Evolutionary conservation across 225 moss, liverwort and hornwort species (phyloP).

Genomic region (Neckera pumila): DNA sequence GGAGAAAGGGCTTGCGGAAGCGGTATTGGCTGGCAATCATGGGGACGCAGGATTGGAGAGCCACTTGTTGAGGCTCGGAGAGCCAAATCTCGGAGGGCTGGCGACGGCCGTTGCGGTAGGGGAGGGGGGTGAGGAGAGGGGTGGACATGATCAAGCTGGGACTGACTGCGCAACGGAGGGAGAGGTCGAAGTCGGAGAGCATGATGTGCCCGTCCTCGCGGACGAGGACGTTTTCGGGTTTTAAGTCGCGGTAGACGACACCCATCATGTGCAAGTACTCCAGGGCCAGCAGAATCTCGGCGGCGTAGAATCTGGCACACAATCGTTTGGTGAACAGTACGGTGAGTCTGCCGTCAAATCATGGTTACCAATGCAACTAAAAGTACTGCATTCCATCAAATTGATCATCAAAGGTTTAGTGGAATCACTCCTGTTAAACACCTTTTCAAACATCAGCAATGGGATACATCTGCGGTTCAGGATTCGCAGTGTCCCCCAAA

Average conservation of each 20-base stretch:
- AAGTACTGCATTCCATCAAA: background rate
- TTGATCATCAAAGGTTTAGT: background rate
- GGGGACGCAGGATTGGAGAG: constrained; percentile 45
- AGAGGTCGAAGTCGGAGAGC: constrained; percentile 95
- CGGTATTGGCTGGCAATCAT: constrained; percentile 52
- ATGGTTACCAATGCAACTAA: background rate
- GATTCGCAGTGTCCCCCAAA: background rate
- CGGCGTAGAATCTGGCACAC: constrained; percentile 78
- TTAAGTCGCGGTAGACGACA: constrained; percentile 90
- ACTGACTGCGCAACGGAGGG: constrained; percentile 64
- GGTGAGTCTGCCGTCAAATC: background rate
- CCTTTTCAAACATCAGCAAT: background rate
- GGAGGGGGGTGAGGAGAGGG: background rate
- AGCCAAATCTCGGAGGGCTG: constrained; percentile 30
- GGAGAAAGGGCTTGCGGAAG: constrained; percentile 28
- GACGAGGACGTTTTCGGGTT: constrained; percentile 90
- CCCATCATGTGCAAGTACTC: constrained; percentile 99
- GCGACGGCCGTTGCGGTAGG: constrained; percentile 16
- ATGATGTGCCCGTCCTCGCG: constrained; percentile 96
- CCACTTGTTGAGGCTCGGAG: constrained; percentile 27
- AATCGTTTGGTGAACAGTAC: background rate
- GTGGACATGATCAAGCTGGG: constrained; percentile 62
- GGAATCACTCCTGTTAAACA: background rate
- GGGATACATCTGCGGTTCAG: background rate
- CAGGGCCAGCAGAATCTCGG: constrained; percentile 79